These are phyloP conservation scores for Beta corolliflora DNA, from an alignment of 179 eudicot genomes.

Conservation along the genomic window DNA sequence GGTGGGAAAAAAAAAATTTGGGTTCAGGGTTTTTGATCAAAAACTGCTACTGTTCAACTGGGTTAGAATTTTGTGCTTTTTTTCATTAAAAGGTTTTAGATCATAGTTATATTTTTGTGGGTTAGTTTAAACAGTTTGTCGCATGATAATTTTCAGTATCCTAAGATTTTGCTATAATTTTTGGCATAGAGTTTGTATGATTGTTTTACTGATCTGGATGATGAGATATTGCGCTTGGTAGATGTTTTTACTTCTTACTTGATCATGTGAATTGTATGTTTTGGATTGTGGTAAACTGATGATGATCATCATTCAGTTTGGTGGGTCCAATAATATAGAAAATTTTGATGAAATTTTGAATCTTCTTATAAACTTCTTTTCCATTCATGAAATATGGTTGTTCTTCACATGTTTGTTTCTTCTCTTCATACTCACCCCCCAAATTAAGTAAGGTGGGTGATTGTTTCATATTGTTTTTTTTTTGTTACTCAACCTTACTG, in stretches of 20 bases:
- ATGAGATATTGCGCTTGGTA: conserved; percentile 1
- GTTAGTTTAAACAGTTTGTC: conserved; percentile 1
- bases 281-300: conserved; percentile 11
- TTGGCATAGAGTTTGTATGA: background rate
- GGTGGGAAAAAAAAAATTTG: conserved; percentile 1
- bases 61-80: conserved; percentile 11
- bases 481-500: no score
- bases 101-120: conserved; percentile 15
- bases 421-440: background rate
- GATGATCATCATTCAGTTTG: background rate
- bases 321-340: conserved; percentile 23
- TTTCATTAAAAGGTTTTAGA: conserved; percentile 10
- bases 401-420: background rate
- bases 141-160: background rate
- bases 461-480: conserved; percentile 20
- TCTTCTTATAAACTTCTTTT: background rate
- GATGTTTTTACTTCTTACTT: conserved; percentile 12
- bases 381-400: background rate
- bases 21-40: conserved; percentile 37
- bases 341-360: conserved; percentile 7
- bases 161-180: conserved; percentile 7
- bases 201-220: conserved; percentile 13
- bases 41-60: background rate
- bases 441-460: background rate
- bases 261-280: conserved; percentile 33